Percentiles rank a stretch among this genome's conserved stretches.
Conservation (phyloP, 2,329 filamentous ascomycete species). For the Ophiostoma sp. region DNA sequence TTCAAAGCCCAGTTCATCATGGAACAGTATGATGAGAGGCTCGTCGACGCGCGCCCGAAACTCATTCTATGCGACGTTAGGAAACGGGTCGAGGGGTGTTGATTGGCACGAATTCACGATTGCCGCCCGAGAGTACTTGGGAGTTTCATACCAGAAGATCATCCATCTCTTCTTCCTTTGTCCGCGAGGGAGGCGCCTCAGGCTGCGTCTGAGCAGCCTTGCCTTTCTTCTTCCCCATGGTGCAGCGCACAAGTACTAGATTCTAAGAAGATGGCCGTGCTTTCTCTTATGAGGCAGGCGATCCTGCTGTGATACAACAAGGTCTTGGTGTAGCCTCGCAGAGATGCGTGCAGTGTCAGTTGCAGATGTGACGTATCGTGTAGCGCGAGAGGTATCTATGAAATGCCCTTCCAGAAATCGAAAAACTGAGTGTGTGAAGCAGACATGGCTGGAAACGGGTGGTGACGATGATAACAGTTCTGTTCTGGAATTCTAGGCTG, state of each 20-base stretch:
- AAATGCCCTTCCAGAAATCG: conserved; percentile 5
- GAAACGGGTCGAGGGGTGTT: background rate
- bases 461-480: background rate
- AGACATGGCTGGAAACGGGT: background rate
- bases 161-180: conserved; percentile 12
- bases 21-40: conserved; percentile 68
- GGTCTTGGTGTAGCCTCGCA: background rate
- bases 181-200: background rate
- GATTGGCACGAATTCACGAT: too few relatives aligned
- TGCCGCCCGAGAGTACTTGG: too few relatives aligned
- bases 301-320: too few relatives aligned
- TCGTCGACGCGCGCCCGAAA: conserved; percentile 73
- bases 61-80: conserved; percentile 47
- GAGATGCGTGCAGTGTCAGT: background rate
- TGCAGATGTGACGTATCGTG: conserved; percentile 1
- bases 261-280: background rate
- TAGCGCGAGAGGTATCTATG: background rate
- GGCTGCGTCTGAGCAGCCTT: background rate
- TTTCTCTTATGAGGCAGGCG: background rate
- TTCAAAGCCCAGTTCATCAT: conserved; percentile 61
- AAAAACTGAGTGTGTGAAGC: background rate
- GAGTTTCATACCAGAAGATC: conserved; percentile 14
- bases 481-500: background rate
- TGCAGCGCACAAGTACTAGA: too few relatives aligned
- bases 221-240: conserved; percentile 9